Evolutionary conservation across 257 asterid genomes (phyloP).

Genomic region (Dorcoceras hygrometricum): DNA sequence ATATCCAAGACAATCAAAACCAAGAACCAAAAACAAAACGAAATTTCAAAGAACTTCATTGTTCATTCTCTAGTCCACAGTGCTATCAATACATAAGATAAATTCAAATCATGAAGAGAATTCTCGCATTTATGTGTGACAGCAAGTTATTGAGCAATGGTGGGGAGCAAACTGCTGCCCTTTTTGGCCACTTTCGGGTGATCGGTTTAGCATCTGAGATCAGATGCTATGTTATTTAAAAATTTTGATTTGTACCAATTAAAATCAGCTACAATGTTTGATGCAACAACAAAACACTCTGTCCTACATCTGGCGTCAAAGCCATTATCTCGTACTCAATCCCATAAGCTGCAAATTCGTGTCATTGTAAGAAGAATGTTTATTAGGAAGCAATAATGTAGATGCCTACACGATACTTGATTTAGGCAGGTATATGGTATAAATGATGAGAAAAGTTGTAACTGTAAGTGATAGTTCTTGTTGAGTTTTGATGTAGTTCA

Average conservation of each 20-base stretch:
- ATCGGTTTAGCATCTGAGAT: background rate
- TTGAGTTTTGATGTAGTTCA: constrained; percentile 10
- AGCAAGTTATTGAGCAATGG: background rate
- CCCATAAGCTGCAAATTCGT: background rate
- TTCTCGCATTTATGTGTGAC: background rate
- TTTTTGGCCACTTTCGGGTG: background rate
- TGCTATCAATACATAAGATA: no score
- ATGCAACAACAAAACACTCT: background rate
- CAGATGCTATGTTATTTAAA: no score
- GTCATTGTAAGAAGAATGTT: background rate
- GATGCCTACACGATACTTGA: background rate
- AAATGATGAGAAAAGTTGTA: background rate
- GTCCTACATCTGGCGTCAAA: no score
- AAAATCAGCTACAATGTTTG: background rate
- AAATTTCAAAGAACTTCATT: background rate
- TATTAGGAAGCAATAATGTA: background rate
- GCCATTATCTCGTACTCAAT: background rate
- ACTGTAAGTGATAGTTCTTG: background rate
- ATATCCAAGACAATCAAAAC: constrained; percentile 22
- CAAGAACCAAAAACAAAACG: constrained; percentile 12
- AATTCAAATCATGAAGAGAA: background rate
- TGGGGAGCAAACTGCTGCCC: background rate
- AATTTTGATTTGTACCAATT: background rate
- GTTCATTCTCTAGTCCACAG: background rate
- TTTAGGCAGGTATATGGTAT: background rate